Conservation (phyloP, 768 basidiomycete species). For the Postia placenta region DNA sequence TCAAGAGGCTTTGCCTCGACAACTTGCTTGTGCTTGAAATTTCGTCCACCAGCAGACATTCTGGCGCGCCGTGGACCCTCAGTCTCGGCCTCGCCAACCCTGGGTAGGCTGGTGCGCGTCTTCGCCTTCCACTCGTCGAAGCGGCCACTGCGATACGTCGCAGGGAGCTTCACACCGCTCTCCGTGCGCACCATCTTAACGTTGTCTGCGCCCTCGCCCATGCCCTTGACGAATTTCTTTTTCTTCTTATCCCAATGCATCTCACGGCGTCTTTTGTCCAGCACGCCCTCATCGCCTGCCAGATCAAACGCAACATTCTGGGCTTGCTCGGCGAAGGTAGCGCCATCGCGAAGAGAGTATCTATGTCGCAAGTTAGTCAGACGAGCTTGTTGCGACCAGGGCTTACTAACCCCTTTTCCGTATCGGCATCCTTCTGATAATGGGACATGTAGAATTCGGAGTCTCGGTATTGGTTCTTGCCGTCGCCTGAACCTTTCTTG, state of each 20-base stretch:
- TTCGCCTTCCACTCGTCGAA: slow-evolving; percentile 95
- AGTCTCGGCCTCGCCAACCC: slow-evolving; percentile 76
- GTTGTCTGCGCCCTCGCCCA: slow-evolving; percentile 84
- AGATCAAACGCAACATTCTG: slow-evolving; percentile 77
- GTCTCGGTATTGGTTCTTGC: slow-evolving; percentile 57
- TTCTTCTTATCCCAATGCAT: slow-evolving; percentile 94
- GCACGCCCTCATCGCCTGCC: slow-evolving; percentile 66
- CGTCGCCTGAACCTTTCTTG: slow-evolving; percentile 34
- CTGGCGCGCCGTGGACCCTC: slow-evolving; percentile 25
- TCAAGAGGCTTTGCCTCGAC: slow-evolving; percentile 69
- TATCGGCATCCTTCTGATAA: slow-evolving; percentile 77
- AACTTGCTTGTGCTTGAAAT: slow-evolving; percentile 70
- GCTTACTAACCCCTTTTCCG: slow-evolving; percentile 81
- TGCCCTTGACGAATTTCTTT: slow-evolving; percentile 88
- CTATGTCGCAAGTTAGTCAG: slow-evolving; percentile 31
- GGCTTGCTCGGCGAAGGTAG: slow-evolving; percentile 83
- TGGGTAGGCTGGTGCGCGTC: slow-evolving; percentile 64
- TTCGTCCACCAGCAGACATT: slow-evolving; percentile 38
- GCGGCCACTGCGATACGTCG: slow-evolving; percentile 86
- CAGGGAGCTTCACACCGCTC: slow-evolving; percentile 85
- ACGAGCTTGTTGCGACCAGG: not conserved
- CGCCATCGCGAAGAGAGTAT: slow-evolving; percentile 86
- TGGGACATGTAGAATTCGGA: slow-evolving; percentile 90
- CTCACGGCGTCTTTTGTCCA: slow-evolving; percentile 54
- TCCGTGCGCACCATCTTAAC: slow-evolving; percentile 92